Evolutionary conservation across 179 eudicot species (phyloP), one percentile per base, ranked within the genome.

Genomic region (Actinidia chinensis): DNA sequence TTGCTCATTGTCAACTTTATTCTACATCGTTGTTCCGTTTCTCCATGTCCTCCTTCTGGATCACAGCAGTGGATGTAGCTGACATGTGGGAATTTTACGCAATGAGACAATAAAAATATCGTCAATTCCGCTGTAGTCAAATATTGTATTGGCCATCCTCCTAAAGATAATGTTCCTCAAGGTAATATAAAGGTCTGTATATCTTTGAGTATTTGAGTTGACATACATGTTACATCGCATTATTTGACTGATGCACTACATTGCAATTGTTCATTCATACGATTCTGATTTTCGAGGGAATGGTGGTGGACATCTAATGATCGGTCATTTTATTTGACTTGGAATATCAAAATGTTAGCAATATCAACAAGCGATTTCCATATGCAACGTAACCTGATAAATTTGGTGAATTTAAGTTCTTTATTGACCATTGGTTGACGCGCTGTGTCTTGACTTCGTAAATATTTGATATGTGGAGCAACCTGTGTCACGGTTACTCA

Each of bases 111-210:
- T 83, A 88, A 70, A 83, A 90, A 86, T 80, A 79, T 91, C 17
- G n/a, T n/a, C 90, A 83, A 74, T 64, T 89, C 68, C 91, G 94
- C 50, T 80, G 97, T 84, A 88, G 84, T 84, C 98, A 96, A 80
- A 81, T 94, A 63, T 77, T 90, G 52, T 89, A 91, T 85, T 96
- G 99, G 98, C 98, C 99, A 50, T 90, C 79, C 80, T 87, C 75
- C 95, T 94, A 83, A 88, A 74, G 85, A 89, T 75, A 76, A 85
- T 56, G 87, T 83, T 80, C 77, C 83, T 71, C n/a, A n/a, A 92
- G 98, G 99, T 92, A 86, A 78, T 65, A 36, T 75, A 61, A 40
- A 36, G 69, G 18, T 64, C 56, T 74, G 66, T 58, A 4, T 76
- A 43, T 14, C 40, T 40, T 13, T 14, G 22, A 43, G 14, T 43